Evolutionary conservation across 805 yeast genomes (phyloP).

Genomic region (Naumovozyma castellii): DNA sequence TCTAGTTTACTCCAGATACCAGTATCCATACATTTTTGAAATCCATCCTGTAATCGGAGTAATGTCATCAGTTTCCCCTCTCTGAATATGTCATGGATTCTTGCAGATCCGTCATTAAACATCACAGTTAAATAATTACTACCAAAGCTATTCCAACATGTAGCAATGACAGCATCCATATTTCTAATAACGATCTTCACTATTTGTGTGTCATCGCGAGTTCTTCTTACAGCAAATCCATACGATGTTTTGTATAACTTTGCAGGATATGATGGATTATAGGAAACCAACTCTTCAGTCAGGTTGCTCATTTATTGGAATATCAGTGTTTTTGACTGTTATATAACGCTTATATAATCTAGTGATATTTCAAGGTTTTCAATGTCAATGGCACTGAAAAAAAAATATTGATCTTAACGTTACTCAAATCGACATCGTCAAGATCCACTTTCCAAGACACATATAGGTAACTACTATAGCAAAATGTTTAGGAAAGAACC

Average conservation of each 20-base stretch:
- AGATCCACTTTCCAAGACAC: too few relatives aligned
- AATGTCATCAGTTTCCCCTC: slow-evolving; percentile 20
- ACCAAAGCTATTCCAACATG: slow-evolving; percentile 19
- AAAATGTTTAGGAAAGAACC: slow-evolving; percentile 32
- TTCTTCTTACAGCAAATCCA: slow-evolving; percentile 11
- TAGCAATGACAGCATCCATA: slow-evolving; percentile 9
- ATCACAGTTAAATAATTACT: slow-evolving; percentile 38
- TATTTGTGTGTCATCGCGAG: slow-evolving; percentile 13
- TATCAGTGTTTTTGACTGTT: not conserved
- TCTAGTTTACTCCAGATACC: slow-evolving; percentile 17
- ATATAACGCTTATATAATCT: not conserved
- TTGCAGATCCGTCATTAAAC: slow-evolving; percentile 36
- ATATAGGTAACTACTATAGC: too few relatives aligned
- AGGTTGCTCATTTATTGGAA: not conserved
- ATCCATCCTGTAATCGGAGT: slow-evolving; percentile 7
- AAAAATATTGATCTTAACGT: too few relatives aligned
- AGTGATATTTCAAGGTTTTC: not conserved
- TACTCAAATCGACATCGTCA: too few relatives aligned
- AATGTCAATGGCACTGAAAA: too few relatives aligned
- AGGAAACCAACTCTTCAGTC: not conserved
- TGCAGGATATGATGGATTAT: slow-evolving; percentile 14
- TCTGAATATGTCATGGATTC: slow-evolving; percentile 38
- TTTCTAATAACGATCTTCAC: slow-evolving; percentile 17
- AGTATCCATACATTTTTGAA: slow-evolving; percentile 5
- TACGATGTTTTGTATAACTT: slow-evolving; percentile 7